Evolutionary conservation across 2,329 filamentous ascomycete genomes (phyloP).

Genomic region (Aaosphaeria pasadenensis): DNA sequence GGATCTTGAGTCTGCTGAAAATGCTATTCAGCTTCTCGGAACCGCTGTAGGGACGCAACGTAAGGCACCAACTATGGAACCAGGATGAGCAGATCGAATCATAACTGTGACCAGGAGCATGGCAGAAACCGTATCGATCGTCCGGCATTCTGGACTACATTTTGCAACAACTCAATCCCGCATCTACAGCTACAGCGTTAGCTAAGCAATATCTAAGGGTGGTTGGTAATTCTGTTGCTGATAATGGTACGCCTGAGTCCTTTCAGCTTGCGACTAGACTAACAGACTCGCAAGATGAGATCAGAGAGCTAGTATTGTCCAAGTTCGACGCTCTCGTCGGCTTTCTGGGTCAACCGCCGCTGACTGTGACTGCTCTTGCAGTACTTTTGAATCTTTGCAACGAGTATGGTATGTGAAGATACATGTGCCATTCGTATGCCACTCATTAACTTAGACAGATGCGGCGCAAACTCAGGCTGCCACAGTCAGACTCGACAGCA

Average conservation of each 20-base stretch:
- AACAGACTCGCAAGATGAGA: conserved; percentile 25
- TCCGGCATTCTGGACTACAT: conserved; percentile 26
- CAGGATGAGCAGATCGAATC: background rate
- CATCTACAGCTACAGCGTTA: conserved; percentile 12
- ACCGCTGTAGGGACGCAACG: conserved; percentile 32
- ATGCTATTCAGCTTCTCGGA: conserved; percentile 23
- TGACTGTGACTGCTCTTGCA: conserved; percentile 31
- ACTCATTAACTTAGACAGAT: conserved; percentile 16
- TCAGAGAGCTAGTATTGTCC: conserved; percentile 24
- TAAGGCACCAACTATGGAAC: conserved; percentile 7
- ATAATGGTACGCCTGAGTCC: conserved; percentile 25
- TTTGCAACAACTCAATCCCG: conserved; percentile 21
- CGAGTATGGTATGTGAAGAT: conserved; percentile 31
- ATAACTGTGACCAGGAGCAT: conserved; percentile 28
- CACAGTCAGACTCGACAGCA: conserved; percentile 29
- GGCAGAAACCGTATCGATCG: conserved; percentile 25
- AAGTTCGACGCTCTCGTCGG: conserved; percentile 22
- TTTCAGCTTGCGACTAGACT: conserved; percentile 6
- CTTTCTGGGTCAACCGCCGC: conserved; percentile 19
- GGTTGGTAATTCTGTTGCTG: conserved; percentile 37
- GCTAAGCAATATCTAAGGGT: conserved; percentile 35
- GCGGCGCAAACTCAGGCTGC: conserved; percentile 33
- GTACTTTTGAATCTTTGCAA: conserved; percentile 46
- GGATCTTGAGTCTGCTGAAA: conserved; percentile 7
- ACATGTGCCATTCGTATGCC: background rate